Conservation (phyloP, 345 rosid species). For the Aurinia saxatilis region DNA sequence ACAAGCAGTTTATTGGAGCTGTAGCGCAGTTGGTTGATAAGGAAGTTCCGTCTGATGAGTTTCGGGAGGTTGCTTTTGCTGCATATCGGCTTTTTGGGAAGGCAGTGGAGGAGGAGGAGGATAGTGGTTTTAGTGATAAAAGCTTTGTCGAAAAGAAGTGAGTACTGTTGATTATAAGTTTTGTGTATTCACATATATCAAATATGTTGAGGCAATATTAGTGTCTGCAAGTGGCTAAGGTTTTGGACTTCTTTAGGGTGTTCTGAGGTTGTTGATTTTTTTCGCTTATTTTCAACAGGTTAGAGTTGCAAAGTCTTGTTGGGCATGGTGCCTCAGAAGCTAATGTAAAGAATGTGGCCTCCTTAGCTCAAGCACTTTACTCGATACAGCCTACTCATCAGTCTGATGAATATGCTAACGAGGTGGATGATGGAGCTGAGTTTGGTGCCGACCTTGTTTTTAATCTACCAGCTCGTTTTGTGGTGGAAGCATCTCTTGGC, state of each 20-base stretch:
- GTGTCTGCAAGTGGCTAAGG: background rate
- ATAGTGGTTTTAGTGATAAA: conserved; percentile 17
- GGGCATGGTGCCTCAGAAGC: conserved; percentile 57
- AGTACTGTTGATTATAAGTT: background rate
- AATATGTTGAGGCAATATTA: background rate
- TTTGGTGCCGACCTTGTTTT: conserved; percentile 80
- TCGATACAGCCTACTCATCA: conserved; percentile 44
- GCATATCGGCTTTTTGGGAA: conserved; percentile 46
- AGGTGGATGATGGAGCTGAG: conserved; percentile 40
- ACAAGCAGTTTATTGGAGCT: conserved; percentile 70
- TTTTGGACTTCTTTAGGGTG: background rate
- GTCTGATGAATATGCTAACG: conserved; percentile 33
- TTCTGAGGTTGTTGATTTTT: background rate
- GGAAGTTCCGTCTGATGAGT: conserved; percentile 76
- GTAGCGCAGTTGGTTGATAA: conserved; percentile 69
- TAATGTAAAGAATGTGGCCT: conserved; percentile 44
- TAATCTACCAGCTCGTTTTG: conserved; percentile 66
- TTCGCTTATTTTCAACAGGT: conserved; percentile 39
- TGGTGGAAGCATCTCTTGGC: conserved; percentile 56
- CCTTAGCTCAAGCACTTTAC: conserved; percentile 49
- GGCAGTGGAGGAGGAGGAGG: conserved; percentile 36
- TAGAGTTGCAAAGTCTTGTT: conserved; percentile 58
- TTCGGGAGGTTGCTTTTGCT: conserved; percentile 58
- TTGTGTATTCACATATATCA: background rate
- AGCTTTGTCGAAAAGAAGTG: conserved; percentile 36